Evolutionary conservation across 2,329 filamentous ascomycete genomes (phyloP), one percentile per base, ranked within the genome.

Genomic region (Alternaria consortialis): DNA sequence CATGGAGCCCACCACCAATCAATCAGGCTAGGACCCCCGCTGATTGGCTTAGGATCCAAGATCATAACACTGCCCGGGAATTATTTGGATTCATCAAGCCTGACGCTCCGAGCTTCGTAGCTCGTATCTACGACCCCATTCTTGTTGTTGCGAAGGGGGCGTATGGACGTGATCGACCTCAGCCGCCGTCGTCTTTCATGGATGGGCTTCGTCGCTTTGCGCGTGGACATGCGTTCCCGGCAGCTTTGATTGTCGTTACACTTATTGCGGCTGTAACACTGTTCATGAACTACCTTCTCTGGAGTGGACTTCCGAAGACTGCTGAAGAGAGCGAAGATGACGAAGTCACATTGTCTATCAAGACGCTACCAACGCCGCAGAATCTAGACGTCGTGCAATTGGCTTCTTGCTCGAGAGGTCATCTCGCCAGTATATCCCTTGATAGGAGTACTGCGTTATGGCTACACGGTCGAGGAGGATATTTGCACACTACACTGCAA

Each of bases 71-170:
- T 1, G 91, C 91, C 2, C 86, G 86, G 37, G 91, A 94, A 71
- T 85, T 94, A 15, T 92, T 94, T 74, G 84, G 87, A n/a, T 86
- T 91, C 32, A 85, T 93, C 68, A 93, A 92, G 65, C 91, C 91
- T 7, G 82, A 85, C 56, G 86, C 88, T 1, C 85, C 91, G 71
- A 91, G 88, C 75, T 92, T 93, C 73, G 82, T 92, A 17, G 91
- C 91, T 23, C 85, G 86, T 44, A 90, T 94, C 1, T 92, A 91
- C 71, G 88, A 93, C 40, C 91, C 91, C 1, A 79, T 93, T 4
- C 84, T 93, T 3, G 90, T 94, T 63, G 90, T 94, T 4, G 79
- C 90, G 9, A 87, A 88, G 62, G 88, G 87, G 9, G 88, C 91
- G 2, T 85, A 91, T 71, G 86, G 91, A 17, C 88, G 85, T 60